A percentile compares a stretch with the other conserved stretches of the same genome.
Evolutionary conservation across 116 monocot species (phyloP).

Genomic region (Cymodocea nodosa): DNA sequence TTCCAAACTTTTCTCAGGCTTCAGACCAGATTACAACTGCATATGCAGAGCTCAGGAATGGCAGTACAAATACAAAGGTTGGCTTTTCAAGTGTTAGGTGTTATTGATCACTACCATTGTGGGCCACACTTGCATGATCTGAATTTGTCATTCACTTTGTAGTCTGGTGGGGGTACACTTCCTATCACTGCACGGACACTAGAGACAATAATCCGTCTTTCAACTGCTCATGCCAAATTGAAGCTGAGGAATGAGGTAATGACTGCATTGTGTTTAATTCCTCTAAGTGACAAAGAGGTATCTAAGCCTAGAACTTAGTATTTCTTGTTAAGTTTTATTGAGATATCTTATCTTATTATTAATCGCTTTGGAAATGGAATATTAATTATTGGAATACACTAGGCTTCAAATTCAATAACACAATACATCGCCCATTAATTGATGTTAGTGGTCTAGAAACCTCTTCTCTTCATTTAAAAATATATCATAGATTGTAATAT

Average conservation of each 20-base stretch:
- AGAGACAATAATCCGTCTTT: constrained; percentile 98
- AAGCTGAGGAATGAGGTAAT: constrained; percentile 85
- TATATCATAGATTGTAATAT: too few species aligned
- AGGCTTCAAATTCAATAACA: too few species aligned
- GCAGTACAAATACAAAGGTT: constrained; percentile 67
- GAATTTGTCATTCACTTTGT: constrained; percentile 1
- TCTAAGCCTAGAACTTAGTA: too few species aligned
- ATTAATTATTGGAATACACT: too few species aligned
- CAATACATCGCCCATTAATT: too few species aligned
- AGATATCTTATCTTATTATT: too few species aligned
- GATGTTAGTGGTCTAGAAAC: too few species aligned
- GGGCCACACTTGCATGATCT: background rate
- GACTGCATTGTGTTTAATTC: background rate
- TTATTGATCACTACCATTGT: background rate
- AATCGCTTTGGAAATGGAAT: too few species aligned
- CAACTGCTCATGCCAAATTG: constrained; percentile 94
- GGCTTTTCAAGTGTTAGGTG: background rate
- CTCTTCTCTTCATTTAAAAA: too few species aligned
- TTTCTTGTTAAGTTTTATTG: too few species aligned
- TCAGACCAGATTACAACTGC: constrained; percentile 88
- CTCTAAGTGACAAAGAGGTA: background rate
- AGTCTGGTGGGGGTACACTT: constrained; percentile 93
- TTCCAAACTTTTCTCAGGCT: constrained; percentile 34
- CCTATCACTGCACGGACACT: constrained; percentile 97
- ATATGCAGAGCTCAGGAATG: constrained; percentile 94